Evolutionary conservation across 208 protist species (phyloP), one percentile per base, ranked within the genome.

Genomic region (Crithidia expoeki): DNA sequence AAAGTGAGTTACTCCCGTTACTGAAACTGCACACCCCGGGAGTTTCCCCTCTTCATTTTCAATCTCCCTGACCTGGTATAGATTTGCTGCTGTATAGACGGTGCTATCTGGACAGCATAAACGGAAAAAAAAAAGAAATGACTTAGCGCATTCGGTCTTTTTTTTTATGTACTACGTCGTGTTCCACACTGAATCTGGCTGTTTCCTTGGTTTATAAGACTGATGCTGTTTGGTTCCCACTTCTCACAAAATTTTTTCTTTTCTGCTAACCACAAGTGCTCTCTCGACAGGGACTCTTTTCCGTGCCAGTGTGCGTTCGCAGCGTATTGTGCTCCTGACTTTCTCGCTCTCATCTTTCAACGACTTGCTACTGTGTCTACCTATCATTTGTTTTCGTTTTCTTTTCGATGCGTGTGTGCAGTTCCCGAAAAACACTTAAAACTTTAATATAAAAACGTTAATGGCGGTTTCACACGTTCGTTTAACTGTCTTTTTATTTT

Each of bases 31-130:
- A n/a, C n/a, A 23, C 10, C 46, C n/a, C n/a, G n/a, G 9, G 5
- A 17, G 6, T 53, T 53, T 32, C 23, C 10, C 12, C 63, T 67
- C 32, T 79, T 53, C 68, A 53, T 65, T 61, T 46, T 61, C 56
- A 42, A 23, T 23, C 14, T 23, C 16, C 4, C 19, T 49, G n/a
- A n/a, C n/a, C n/a, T n/a, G n/a, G n/a, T n/a, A n/a, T n/a, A n/a
- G n/a, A n/a, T 49, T 49, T 49, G 19, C 19, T 17, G 44, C 9
- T 49, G 9, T 49, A 17, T 17, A 21, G 9, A 23, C 21, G 6
- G 44, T 49, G 21, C 21, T 19, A 5, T 23, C 16, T 12, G 19
- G 4, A 4, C 16, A n/a, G n/a, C n/a, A n/a, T n/a, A n/a, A 5
- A 23, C 44, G 44, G 44, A 6, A 4, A 17, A 17, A 7, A 49